These are phyloP conservation scores for Phaeotremella fagi DNA, from an alignment of 768 basidiomycete genomes.

Conservation along the genomic window DNA sequence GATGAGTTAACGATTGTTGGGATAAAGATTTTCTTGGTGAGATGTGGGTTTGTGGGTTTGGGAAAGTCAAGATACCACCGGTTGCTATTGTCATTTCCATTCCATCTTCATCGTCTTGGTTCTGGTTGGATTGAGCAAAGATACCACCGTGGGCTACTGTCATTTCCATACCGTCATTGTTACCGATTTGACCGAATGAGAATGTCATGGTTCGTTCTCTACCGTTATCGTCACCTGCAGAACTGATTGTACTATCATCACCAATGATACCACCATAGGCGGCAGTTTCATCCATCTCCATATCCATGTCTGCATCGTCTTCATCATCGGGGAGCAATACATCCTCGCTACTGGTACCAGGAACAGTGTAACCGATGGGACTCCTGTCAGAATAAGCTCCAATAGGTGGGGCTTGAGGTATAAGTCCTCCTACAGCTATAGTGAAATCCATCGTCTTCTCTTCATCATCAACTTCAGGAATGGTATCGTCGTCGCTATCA, in stretches of 20 bases:
- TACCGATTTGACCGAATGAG: slow-evolving; percentile 22
- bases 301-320: slow-evolving; percentile 9
- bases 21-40: slow-evolving; percentile 6
- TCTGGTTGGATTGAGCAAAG: neutral
- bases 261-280: slow-evolving; percentile 46
- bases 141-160: slow-evolving; percentile 41
- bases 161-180: slow-evolving; percentile 41
- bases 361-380: slow-evolving; percentile 43
- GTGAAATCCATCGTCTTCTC: slow-evolving; percentile 49
- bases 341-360: slow-evolving; percentile 25
- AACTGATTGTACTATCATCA: slow-evolving; percentile 31
- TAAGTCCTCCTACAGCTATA: slow-evolving; percentile 44
- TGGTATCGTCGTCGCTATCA: too few species aligned
- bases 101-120: slow-evolving; percentile 20
- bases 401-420: slow-evolving; percentile 41
- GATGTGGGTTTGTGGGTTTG: neutral
- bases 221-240: slow-evolving; percentile 10
- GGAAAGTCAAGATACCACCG: slow-evolving; percentile 30
- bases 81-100: slow-evolving; percentile 45
- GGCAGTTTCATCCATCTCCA: slow-evolving; percentile 48
- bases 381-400: slow-evolving; percentile 32
- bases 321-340: slow-evolving; percentile 8
- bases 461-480: slow-evolving; percentile 21
- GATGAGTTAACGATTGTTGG: slow-evolving; percentile 14
- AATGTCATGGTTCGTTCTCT: slow-evolving; percentile 42